Evolutionary conservation across 2,329 filamentous ascomycete genomes (phyloP).

Genomic region (Diplodia corticola): DNA sequence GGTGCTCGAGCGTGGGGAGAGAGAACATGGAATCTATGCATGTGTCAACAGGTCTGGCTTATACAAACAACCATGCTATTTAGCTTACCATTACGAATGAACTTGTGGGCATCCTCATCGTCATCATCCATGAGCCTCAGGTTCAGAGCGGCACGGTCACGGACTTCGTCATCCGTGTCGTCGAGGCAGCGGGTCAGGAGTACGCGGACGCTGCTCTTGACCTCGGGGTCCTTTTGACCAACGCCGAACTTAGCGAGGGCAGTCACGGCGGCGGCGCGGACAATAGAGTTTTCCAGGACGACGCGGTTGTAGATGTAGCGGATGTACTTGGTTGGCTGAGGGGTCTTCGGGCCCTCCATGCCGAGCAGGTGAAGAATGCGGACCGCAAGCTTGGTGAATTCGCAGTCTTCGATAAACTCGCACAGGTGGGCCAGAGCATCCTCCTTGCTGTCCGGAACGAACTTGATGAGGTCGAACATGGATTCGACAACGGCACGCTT

Average conservation of each 20-base stretch:
- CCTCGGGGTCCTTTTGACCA: conserved; percentile 91
- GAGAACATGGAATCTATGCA: conserved; percentile 86
- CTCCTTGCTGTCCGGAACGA: conserved; percentile 83
- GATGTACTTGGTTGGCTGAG: conserved; percentile 97
- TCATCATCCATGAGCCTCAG: conserved; percentile 89
- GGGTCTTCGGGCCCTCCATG: conserved; percentile 90
- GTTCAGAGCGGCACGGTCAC: conserved; percentile 91
- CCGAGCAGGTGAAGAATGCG: conserved; percentile 92
- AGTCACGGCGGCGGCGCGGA: conserved; percentile 91
- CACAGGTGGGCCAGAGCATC: conserved; percentile 90
- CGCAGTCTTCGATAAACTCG: conserved; percentile 99
- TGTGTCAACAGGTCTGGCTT: neutral
- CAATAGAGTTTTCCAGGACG: conserved; percentile 93
- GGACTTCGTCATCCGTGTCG: conserved; percentile 95
- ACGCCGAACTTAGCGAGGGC: conserved; percentile 97
- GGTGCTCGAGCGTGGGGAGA: conserved; percentile 90
- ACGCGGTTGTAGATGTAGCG: conserved; percentile 99
- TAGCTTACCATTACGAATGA: conserved; percentile 83
- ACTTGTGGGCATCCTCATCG: conserved; percentile 79
- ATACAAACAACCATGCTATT: neutral
- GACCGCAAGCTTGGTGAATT: conserved; percentile 97
- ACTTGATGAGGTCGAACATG: conserved; percentile 99
- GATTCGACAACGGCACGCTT: conserved; percentile 97
- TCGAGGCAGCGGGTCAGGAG: conserved; percentile 91
- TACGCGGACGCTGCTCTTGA: conserved; percentile 93